phyloP scores from a whole-genome alignment of 169 alveolate genomes.

The Blepharisma undulans region DNA sequence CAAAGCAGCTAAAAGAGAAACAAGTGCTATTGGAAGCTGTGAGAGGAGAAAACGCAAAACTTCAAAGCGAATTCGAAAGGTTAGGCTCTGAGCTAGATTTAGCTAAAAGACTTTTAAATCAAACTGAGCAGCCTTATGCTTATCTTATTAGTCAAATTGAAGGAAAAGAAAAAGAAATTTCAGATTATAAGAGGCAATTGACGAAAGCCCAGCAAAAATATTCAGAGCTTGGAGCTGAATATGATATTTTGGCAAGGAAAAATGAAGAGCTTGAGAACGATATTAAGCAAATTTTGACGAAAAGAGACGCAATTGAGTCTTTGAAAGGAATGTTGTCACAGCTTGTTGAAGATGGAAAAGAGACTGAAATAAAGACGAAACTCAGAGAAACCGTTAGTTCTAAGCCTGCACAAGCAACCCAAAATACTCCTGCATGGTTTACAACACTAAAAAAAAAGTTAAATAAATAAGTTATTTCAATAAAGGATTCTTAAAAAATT shows the following conservation, averaged over 20 bases:
- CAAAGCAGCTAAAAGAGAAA: slow-evolving; percentile 69
- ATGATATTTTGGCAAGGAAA: slow-evolving; percentile 41
- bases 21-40: slow-evolving; percentile 63
- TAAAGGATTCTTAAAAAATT: too few species aligned
- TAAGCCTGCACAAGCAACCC: neutral
- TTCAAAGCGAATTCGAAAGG: slow-evolving; percentile 50
- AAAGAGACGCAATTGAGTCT: slow-evolving; percentile 32
- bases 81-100: slow-evolving; percentile 50
- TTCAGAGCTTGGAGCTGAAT: slow-evolving; percentile 53
- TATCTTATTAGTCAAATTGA: slow-evolving; percentile 48
- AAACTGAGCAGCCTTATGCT: slow-evolving; percentile 66
- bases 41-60: slow-evolving; percentile 43
- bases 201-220: slow-evolving; percentile 46
- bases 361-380: neutral
- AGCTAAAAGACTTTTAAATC: slow-evolving; percentile 60
- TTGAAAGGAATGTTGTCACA: neutral
- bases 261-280: slow-evolving; percentile 26
- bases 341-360: slow-evolving; percentile 16
- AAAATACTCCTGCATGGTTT: slow-evolving; percentile 34
- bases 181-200: slow-evolving; percentile 35
- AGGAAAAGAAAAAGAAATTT: slow-evolving; percentile 59
- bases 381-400: neutral
- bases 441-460: slow-evolving; percentile 16
- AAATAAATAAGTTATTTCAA: too few species aligned
- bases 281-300: slow-evolving; percentile 15